These are phyloP conservation scores for Dryadomyces quercivorus DNA, from an alignment of 2,329 filamentous ascomycete genomes.

Conservation along the genomic window DNA sequence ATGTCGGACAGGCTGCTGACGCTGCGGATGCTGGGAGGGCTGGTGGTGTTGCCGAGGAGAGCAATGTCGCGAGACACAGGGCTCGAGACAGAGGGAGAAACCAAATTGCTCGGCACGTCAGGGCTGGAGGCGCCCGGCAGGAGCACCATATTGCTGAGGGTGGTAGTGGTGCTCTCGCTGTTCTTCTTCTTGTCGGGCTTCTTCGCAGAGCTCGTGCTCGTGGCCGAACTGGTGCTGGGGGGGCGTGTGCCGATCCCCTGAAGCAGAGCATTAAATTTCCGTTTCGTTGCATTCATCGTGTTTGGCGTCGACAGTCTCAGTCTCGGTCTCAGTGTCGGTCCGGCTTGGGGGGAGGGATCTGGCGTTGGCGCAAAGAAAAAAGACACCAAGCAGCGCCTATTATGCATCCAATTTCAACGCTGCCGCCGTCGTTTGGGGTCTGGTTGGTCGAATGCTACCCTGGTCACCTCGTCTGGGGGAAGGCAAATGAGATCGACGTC, in stretches of 20 bases:
- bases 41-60: background rate
- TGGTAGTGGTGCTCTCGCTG: background rate
- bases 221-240: conserved; percentile 17
- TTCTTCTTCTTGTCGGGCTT: background rate
- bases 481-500: background rate
- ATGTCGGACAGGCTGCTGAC: background rate
- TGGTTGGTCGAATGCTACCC: background rate
- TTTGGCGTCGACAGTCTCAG: no score
- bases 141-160: no score
- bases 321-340: no score
- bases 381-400: background rate
- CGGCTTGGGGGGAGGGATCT: no score
- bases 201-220: background rate
- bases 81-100: background rate
- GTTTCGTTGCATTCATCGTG: conserved; percentile 63
- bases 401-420: no score
- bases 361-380: background rate
- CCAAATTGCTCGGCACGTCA: no score
- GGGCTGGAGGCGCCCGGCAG: background rate
- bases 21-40: background rate
- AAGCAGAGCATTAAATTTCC: conserved; percentile 68
- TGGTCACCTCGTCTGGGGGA: background rate
- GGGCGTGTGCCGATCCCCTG: conserved; percentile 48
- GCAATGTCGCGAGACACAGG: background rate
- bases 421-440: background rate